phyloP scores from a whole-genome alignment of 2,329 filamentous ascomycete genomes.

The Phyllachora maydis region DNA sequence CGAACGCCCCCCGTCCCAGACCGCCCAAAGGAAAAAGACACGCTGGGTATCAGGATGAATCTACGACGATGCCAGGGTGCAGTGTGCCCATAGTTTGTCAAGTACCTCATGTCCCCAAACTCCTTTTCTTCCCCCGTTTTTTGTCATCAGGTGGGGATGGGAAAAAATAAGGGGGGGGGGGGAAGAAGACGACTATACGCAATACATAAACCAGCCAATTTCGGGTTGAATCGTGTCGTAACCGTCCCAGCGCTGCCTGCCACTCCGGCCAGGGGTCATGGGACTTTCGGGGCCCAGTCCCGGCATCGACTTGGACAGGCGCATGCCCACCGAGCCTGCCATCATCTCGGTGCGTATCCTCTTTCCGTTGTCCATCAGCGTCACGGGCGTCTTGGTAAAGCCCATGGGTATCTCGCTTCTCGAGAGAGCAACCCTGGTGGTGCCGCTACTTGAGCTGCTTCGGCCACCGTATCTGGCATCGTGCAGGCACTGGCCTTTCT shows the following conservation, averaged over 20 bases:
- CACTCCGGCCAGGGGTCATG: conserved; percentile 2
- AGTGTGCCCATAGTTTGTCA: no score
- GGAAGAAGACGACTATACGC: no score
- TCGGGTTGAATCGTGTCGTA: conserved; percentile 10
- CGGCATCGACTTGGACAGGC: conserved; percentile 4
- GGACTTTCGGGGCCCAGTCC: conserved; percentile 1
- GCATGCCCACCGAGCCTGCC: conserved; percentile 10
- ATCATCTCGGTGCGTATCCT: conserved; percentile 10
- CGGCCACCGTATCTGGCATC: not conserved
- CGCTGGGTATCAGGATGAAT: no score
- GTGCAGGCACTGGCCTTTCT: conserved; percentile 6
- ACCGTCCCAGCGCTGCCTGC: conserved; percentile 3
- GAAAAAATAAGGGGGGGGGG: no score
- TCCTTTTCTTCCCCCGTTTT: no score
- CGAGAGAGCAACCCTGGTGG: conserved; percentile 4
- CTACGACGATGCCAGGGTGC: no score
- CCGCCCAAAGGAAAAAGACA: no score
- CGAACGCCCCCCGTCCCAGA: no score
- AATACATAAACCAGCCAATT: conserved; percentile 12
- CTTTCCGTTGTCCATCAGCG: conserved; percentile 8
- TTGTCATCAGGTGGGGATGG: no score
- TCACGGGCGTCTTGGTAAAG: conserved; percentile 10
- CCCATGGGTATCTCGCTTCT: conserved; percentile 10
- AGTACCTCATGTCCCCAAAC: no score
- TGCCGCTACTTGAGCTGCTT: no score